Percentiles rank a stretch among this genome's conserved stretches.
Evolutionary conservation across 2,329 filamentous ascomycete species (phyloP).

Genomic region (Talaromyces funiculosus): DNA sequence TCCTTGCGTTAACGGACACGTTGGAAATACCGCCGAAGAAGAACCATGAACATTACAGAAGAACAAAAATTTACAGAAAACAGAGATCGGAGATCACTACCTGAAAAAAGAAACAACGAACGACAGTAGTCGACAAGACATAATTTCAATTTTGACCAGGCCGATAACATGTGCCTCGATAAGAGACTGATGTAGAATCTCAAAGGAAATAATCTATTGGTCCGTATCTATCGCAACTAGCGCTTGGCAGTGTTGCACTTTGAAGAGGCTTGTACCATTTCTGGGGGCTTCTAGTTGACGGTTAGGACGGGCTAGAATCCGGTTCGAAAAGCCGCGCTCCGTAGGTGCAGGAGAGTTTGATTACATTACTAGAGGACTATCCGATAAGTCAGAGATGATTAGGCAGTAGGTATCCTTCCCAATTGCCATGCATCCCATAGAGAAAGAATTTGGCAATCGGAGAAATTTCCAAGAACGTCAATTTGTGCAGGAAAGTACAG

Average conservation of each 20-base stretch:
- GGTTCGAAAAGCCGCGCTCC: background rate
- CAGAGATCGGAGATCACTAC: background rate
- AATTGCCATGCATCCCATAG: background rate
- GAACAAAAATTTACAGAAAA: background rate
- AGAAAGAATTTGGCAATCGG: conserved; percentile 1
- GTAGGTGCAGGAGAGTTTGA: background rate
- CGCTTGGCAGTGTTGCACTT: background rate
- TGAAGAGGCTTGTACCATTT: background rate
- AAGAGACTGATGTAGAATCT: background rate
- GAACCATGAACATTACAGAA: background rate
- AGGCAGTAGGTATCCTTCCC: background rate
- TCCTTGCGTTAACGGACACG: background rate
- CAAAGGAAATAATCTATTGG: background rate
- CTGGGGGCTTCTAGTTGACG: background rate
- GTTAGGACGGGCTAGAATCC: background rate
- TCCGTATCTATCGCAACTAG: background rate
- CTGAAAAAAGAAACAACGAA: background rate
- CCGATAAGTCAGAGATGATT: background rate
- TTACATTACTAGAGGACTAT: background rate
- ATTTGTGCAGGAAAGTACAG: background rate
- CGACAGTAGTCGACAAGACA: background rate
- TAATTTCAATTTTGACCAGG: background rate
- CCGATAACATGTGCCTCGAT: background rate
- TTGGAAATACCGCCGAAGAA: background rate
- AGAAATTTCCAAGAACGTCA: background rate